These are phyloP conservation scores for Eucalyptus pumila DNA, from an alignment of 345 rosid species.

Conservation along the genomic window DNA sequence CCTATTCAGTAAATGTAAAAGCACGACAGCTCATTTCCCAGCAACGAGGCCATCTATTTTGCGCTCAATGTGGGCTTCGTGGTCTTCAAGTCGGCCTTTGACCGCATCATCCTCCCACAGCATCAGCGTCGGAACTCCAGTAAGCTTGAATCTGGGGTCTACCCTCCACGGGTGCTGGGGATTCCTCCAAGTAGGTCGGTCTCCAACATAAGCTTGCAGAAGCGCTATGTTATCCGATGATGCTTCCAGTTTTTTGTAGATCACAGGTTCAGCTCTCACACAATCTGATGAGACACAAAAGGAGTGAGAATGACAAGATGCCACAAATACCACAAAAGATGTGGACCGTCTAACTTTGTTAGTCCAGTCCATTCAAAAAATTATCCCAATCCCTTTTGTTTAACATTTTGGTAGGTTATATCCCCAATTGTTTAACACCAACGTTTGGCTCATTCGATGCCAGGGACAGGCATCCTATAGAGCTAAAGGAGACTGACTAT, in stretches of 20 bases:
- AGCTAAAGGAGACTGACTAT: not conserved
- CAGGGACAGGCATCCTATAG: not conserved
- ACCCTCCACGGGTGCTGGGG: conserved; percentile 65
- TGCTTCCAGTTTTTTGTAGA: conserved; percentile 59
- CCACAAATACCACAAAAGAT: not conserved
- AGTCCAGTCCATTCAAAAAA: not conserved
- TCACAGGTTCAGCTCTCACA: conserved; percentile 91
- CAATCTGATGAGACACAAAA: conserved; percentile 34
- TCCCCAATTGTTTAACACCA: not conserved
- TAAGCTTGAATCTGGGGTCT: conserved; percentile 62
- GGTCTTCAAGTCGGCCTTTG: conserved; percentile 62
- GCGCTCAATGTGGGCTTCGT: conserved; percentile 64
- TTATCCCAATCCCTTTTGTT: not conserved
- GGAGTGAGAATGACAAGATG: not conserved
- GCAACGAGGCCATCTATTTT: conserved; percentile 48
- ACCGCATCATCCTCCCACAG: conserved; percentile 48
- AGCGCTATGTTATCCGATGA: conserved; percentile 41
- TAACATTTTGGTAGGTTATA: not conserved
- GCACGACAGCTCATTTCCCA: not conserved
- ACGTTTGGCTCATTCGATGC: not conserved
- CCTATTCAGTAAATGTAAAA: not conserved
- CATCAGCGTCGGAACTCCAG: conserved; percentile 73
- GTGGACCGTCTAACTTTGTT: not conserved
- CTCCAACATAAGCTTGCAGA: conserved; percentile 73
- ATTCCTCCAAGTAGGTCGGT: conserved; percentile 76